phyloP scores from a whole-genome alignment of 306 rosid genomes.

The Alnus glutinosa region DNA sequence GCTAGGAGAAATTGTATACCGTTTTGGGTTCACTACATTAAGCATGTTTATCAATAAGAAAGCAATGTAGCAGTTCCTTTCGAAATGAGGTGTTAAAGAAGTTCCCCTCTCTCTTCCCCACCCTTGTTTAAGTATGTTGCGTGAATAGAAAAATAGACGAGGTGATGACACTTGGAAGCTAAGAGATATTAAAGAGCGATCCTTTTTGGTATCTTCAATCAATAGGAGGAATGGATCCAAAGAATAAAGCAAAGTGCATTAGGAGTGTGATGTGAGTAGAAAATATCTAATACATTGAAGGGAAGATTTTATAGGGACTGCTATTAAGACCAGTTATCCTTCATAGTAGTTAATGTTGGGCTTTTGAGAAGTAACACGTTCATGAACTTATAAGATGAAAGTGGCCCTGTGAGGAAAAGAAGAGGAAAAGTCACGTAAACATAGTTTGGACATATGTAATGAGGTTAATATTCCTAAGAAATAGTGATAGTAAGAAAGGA shows the following conservation, averaged over 20 bases:
- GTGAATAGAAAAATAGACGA: too few relatives aligned
- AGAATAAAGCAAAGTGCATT: not conserved
- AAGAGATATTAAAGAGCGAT: not conserved
- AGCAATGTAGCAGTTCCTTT: not conserved
- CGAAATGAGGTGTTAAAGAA: not conserved
- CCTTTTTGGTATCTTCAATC: not conserved
- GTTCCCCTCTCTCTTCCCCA: not conserved
- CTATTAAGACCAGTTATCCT: not conserved
- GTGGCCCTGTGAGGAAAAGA: too few relatives aligned
- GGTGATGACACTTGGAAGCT: not conserved
- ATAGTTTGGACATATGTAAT: not conserved
- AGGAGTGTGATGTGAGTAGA: not conserved
- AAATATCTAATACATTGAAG: not conserved
- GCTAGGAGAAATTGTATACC: not conserved
- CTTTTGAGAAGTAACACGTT: not conserved
- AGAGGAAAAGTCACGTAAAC: not conserved
- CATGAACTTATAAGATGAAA: not conserved
- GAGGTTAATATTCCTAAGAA: not conserved
- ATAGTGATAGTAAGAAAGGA: not conserved
- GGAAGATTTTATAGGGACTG: not conserved
- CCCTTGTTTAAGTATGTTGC: too few relatives aligned
- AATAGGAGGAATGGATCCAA: not conserved
- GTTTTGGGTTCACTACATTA: not conserved
- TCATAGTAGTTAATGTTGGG: not conserved
- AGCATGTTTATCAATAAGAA: not conserved